A percentile compares a stretch with the other conserved stretches of the same genome.
These are phyloP conservation scores for Cutaneotrichosporon spelunceum DNA, from an alignment of 1,284 basidiomycete species.

Conservation along the genomic window DNA sequence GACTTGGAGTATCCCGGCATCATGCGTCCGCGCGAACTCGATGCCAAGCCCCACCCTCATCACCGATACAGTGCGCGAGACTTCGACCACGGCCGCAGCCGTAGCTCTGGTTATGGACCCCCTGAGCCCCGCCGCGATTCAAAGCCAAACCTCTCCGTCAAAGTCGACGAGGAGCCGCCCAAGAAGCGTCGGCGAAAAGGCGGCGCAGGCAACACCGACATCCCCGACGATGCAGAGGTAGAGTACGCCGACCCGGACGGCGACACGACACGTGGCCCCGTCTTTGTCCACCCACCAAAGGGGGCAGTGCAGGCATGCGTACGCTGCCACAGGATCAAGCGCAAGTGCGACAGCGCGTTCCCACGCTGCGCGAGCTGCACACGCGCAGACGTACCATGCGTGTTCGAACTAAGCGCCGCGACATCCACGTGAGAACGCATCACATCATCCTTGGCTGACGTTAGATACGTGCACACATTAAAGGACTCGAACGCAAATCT, in stretches of 20 bases:
- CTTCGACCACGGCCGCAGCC: neutral
- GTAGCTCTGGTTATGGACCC: conserved; percentile 5
- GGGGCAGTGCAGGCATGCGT: conserved; percentile 44
- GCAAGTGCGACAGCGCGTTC: conserved; percentile 43
- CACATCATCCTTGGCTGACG: neutral
- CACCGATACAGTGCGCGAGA: neutral
- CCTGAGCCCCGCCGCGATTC: neutral
- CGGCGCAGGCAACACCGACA: conserved; percentile 11
- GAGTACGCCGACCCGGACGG: conserved; percentile 36
- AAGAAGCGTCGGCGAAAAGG: conserved; percentile 13
- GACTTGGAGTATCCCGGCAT: conserved; percentile 24
- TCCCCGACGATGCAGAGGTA: conserved; percentile 27
- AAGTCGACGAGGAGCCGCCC: conserved; percentile 3
- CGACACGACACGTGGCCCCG: conserved; percentile 36
- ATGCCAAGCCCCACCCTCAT: neutral
- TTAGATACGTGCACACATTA: conserved; percentile 35
- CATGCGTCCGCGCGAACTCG: conserved; percentile 15
- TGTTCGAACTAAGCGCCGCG: conserved; percentile 44
- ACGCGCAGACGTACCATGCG: conserved; percentile 43
- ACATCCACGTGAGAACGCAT: conserved; percentile 36
- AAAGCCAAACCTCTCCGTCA: neutral
- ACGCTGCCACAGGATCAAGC: conserved; percentile 45
- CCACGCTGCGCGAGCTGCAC: conserved; percentile 42
- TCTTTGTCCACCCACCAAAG: conserved; percentile 42
- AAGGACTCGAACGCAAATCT: conserved; percentile 32